phyloP scores from a whole-genome alignment of 345 rosid genomes.

The Moringa oleifera region DNA sequence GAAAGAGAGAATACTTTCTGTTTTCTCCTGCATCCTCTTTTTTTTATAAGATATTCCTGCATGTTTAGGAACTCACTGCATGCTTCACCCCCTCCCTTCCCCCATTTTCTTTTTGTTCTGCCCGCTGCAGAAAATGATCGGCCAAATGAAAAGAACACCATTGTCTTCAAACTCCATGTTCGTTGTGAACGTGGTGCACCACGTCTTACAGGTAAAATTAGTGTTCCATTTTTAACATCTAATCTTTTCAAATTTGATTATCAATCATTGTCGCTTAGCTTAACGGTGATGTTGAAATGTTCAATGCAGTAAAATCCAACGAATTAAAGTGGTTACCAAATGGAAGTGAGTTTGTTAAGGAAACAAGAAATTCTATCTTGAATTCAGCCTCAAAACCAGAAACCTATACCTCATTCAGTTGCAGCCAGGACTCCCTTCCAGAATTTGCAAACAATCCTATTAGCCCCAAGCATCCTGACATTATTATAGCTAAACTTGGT shows the following conservation, averaged over 20 bases:
- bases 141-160: slow-evolving; percentile 84
- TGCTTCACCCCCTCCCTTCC: background rate
- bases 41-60: background rate
- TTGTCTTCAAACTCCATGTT: slow-evolving; percentile 88
- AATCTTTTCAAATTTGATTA: background rate
- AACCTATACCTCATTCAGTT: slow-evolving; percentile 66
- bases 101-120: slow-evolving; percentile 5
- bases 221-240: slow-evolving; percentile 5
- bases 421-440: slow-evolving; percentile 56
- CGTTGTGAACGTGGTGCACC: slow-evolving; percentile 38
- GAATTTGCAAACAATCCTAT: slow-evolving; percentile 57
- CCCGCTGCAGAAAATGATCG: slow-evolving; percentile 53
- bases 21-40: background rate
- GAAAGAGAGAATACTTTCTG: background rate
- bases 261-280: background rate
- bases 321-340: slow-evolving; percentile 78
- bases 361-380: slow-evolving; percentile 31
- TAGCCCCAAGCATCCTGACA: slow-evolving; percentile 39
- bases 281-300: slow-evolving; percentile 5
- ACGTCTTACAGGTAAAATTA: slow-evolving; percentile 52
- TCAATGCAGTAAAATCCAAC: slow-evolving; percentile 58
- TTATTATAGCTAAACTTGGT: slow-evolving; percentile 75
- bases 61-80: background rate
- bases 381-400: slow-evolving; percentile 44
- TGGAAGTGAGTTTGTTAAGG: slow-evolving; percentile 75